Evolutionary conservation across 306 rosid genomes (phyloP).

Genomic region (Dalbergia cochinchinensis): DNA sequence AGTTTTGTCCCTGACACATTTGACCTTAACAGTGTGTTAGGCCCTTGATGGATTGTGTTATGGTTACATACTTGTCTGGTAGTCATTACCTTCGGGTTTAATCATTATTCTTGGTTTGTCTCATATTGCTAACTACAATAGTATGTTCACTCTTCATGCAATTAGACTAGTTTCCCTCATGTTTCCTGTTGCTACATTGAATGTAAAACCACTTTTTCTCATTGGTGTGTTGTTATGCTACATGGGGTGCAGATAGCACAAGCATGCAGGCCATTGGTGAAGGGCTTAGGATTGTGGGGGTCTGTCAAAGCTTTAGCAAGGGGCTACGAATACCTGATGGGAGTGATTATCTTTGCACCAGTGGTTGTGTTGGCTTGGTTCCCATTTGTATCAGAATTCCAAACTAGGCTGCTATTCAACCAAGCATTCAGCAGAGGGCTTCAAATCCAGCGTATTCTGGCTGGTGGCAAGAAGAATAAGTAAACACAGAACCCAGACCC

Average conservation of each 20-base stretch:
- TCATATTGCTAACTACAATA: no score
- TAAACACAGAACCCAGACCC: slow-evolving; percentile 25
- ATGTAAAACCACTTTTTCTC: slow-evolving; percentile 31
- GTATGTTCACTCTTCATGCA: no score
- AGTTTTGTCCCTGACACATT: not conserved
- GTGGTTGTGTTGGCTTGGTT: slow-evolving; percentile 93
- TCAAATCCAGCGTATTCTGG: slow-evolving; percentile 89
- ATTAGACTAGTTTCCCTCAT: no score
- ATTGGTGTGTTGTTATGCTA: slow-evolving; percentile 33
- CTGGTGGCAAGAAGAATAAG: slow-evolving; percentile 96
- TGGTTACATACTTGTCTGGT: no score
- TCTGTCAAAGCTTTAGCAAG: slow-evolving; percentile 88
- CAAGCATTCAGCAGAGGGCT: slow-evolving; percentile 99
- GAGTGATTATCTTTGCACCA: slow-evolving; percentile 76
- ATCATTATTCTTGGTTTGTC: no score
- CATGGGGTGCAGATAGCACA: slow-evolving; percentile 74
- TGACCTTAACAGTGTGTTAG: not conserved
- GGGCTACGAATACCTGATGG: slow-evolving; percentile 93
- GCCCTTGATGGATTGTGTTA: not conserved
- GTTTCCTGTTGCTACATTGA: not conserved
- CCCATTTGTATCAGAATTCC: slow-evolving; percentile 96
- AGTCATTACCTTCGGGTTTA: no score
- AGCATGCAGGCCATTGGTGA: slow-evolving; percentile 77
- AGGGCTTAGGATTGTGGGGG: slow-evolving; percentile 88
- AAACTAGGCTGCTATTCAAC: slow-evolving; percentile 90